phyloP scores from a whole-genome alignment of 208 protist genomes.

The Leptomonas seymouri region DNA sequence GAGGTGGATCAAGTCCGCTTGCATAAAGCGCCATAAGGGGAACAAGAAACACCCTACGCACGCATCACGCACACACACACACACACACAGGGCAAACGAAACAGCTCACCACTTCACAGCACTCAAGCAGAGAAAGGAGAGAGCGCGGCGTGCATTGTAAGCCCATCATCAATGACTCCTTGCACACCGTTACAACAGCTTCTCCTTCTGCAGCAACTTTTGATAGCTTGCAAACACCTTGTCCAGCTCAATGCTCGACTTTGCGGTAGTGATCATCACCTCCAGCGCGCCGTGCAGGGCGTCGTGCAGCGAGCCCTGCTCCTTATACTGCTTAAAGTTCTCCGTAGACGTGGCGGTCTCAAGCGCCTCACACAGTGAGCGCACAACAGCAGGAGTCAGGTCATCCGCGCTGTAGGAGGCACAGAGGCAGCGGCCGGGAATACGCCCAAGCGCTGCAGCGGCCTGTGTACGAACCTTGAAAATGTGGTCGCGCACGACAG shows the following conservation, averaged over 20 bases:
- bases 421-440: slow-evolving; percentile 29
- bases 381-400: slow-evolving; percentile 49
- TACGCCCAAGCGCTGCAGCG: slow-evolving; percentile 50
- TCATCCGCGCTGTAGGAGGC: slow-evolving; percentile 43
- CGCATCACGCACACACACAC: no score
- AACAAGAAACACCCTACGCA: no score
- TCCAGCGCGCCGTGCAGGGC: slow-evolving; percentile 44
- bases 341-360: slow-evolving; percentile 47
- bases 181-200: slow-evolving; percentile 37
- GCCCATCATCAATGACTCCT: no score
- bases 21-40: no score
- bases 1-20: no score
- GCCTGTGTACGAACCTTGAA: slow-evolving; percentile 89
- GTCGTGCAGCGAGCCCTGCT: slow-evolving; percentile 54
- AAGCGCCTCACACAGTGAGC: slow-evolving; percentile 65
- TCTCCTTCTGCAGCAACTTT: slow-evolving; percentile 46
- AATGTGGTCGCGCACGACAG: slow-evolving; percentile 63
- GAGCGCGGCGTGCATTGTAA: no score
- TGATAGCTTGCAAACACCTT: slow-evolving; percentile 55
- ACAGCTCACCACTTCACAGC: no score
- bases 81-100: no score
- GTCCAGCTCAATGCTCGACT: slow-evolving; percentile 56
- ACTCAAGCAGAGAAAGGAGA: no score
- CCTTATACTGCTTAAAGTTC: slow-evolving; percentile 69
- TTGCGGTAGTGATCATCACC: slow-evolving; percentile 50